Percentiles rank a stretch among this genome's conserved stretches.
phyloP scores from a whole-genome alignment of 2,329 filamentous ascomycete species.

The Botrytis porri region DNA sequence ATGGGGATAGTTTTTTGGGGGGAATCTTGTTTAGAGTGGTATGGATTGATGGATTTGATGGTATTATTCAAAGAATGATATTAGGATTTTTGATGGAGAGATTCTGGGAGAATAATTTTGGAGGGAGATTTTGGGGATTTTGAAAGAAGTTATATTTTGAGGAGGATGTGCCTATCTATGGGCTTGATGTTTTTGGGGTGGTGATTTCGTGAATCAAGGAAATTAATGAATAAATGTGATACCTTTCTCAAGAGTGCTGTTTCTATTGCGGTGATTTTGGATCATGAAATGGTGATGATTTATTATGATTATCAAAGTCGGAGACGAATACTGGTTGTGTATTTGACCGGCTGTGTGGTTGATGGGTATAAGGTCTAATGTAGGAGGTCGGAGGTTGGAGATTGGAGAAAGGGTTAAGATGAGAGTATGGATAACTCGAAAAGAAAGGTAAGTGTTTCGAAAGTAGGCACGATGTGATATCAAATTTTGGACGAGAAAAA shows the following conservation, averaged over 20 bases:
- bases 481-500: too few relatives aligned
- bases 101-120: background rate
- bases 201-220: background rate
- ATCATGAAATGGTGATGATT: background rate
- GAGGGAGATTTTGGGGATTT: conserved; percentile 2
- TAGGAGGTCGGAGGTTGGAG: background rate
- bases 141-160: background rate
- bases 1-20: background rate
- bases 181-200: background rate
- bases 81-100: background rate
- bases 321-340: background rate
- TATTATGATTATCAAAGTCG: background rate
- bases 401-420: too few relatives aligned
- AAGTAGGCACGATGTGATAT: too few relatives aligned
- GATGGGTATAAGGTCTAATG: background rate
- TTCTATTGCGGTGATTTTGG: background rate
- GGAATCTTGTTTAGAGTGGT: background rate
- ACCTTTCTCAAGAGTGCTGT: background rate
- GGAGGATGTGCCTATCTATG: background rate
- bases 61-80: background rate
- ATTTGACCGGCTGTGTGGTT: background rate
- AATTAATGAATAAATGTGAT: background rate
- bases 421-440: too few relatives aligned
- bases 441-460: too few relatives aligned
- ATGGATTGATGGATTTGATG: background rate